Evolutionary conservation across 352 stramenopile species (phyloP), one percentile per base, ranked within the genome.

Genomic region (Phytophthora uliginosa): DNA sequence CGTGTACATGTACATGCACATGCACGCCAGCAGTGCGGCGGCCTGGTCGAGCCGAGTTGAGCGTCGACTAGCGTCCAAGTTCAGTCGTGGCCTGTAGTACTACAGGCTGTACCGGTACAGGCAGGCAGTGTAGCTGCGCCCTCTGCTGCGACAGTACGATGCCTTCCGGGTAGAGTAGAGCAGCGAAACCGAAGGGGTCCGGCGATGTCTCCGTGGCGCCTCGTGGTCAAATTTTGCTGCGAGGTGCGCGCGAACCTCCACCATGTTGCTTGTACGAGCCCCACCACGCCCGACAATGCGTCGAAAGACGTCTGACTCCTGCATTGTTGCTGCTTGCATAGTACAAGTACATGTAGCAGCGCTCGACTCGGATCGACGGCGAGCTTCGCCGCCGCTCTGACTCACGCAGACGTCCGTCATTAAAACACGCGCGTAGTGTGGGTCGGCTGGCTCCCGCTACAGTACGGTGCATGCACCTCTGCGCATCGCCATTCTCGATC

Each of bases 361-460:
- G 31, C 31, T 50, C 13, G 10, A 17, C n/a, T 20, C 42, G 36
- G n/a, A 22, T 47, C 63, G 54, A 71, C 63, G 42, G 26, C 22
- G 42, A 42, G 33, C 22, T 66, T 71, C 55, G 31, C 7, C 15
- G 34, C 34, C 13, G 58, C 36, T 36, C 66, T 70, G 66, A 74
- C 66, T 73, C 66, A 73, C 36, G 28, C 20, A 38, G 59, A 64
- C 15, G 13, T 38, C n/a, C n/a, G 67, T 70, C 66, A 65, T 31
- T 7, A 31, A 31, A 31, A 70, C 66, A 74, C 34, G 20, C 63
- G 59, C 61, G 12, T 20, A 59, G 47, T 50, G 38, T 57, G 36
- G 52, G 26, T 33, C 17, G 13, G 42, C 42, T 26, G 26, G 36
- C 12, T 24, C 62, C 50, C 63, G 38, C 45, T 20, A 42, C 28